These are phyloP conservation scores for Ciborinia camelliae DNA, from an alignment of 2,329 filamentous ascomycete genomes.

Conservation along the genomic window DNA sequence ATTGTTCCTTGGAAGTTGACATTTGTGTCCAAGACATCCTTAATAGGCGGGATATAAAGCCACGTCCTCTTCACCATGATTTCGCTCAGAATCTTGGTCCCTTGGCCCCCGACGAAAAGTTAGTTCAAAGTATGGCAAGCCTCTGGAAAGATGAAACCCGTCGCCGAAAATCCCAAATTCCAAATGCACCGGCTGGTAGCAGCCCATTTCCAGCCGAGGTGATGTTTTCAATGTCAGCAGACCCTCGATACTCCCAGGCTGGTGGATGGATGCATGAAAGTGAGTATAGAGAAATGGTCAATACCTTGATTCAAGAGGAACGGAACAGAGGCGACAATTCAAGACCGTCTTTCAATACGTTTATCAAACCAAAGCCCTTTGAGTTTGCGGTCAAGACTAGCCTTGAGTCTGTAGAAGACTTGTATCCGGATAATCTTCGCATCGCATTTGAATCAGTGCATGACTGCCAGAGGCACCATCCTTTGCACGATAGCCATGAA, in stretches of 20 bases:
- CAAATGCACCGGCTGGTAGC: slow-evolving; percentile 58
- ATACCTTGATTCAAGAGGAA: slow-evolving; percentile 63
- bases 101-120: slow-evolving; percentile 64
- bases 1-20: slow-evolving; percentile 88
- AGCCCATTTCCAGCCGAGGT: slow-evolving; percentile 79
- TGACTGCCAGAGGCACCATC: slow-evolving; percentile 19
- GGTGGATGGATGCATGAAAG: slow-evolving; percentile 92
- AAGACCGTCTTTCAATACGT: slow-evolving; percentile 60
- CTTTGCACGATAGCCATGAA: slow-evolving; percentile 20
- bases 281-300: slow-evolving; percentile 68
- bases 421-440: slow-evolving; percentile 67
- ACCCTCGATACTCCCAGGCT: slow-evolving; percentile 66
- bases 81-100: slow-evolving; percentile 72
- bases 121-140: slow-evolving; percentile 91
- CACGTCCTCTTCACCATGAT: slow-evolving; percentile 79
- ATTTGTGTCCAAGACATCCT: slow-evolving; percentile 83
- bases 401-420: slow-evolving; percentile 79
- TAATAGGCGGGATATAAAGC: slow-evolving; percentile 72
- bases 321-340: slow-evolving; percentile 45
- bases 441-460: slow-evolving; percentile 43
- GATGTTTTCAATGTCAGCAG: slow-evolving; percentile 84
- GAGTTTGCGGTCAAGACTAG: slow-evolving; percentile 67
- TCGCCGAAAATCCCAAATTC: slow-evolving; percentile 70
- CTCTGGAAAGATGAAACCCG: slow-evolving; percentile 88
- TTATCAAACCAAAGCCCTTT: slow-evolving; percentile 53